Conservation (phyloP, 352 stramenopile species). For the Globisporangium alternatum region DNA sequence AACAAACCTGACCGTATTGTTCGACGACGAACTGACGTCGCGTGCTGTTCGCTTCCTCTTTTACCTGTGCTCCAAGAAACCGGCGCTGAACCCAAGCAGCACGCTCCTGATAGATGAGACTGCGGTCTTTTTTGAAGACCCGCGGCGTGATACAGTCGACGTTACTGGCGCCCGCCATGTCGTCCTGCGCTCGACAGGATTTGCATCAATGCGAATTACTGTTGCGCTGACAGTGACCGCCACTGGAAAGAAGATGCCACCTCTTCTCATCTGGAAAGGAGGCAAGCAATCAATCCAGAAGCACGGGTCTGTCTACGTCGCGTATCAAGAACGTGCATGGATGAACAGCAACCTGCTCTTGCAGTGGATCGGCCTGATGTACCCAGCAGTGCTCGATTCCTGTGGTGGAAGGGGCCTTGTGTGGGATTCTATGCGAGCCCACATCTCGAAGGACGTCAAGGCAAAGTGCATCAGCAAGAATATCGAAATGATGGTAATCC, state of each 20-base stretch:
- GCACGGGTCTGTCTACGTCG: not conserved
- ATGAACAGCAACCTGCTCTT: constrained; percentile 5
- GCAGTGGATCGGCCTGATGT: constrained; percentile 2
- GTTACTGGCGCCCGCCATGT: constrained; percentile 20
- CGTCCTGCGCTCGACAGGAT: constrained; percentile 23
- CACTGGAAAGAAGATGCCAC: constrained; percentile 1
- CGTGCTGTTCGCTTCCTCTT: constrained; percentile 15
- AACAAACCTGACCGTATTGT: constrained; percentile 23
- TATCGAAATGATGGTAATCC: not conserved
- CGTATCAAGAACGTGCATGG: constrained; percentile 4
- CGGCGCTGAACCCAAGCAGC: constrained; percentile 13
- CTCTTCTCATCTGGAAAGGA: constrained; percentile 5
- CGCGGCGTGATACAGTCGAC: constrained; percentile 16
- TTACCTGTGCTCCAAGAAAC: constrained; percentile 7
- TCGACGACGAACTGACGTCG: constrained; percentile 13
- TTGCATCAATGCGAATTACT: constrained; percentile 10
- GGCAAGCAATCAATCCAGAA: constrained; percentile 8
- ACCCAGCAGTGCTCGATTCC: constrained; percentile 5
- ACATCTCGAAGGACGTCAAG: constrained; percentile 2
- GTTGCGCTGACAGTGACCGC: not conserved
- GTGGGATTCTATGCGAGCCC: not conserved
- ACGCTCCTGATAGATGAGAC: constrained; percentile 27
- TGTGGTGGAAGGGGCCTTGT: not conserved
- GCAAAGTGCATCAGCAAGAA: not conserved
- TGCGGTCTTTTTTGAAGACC: constrained; percentile 30